Evolutionary conservation across 352 stramenopile species (phyloP).

Genomic region (Pythium vanterpoolii): DNA sequence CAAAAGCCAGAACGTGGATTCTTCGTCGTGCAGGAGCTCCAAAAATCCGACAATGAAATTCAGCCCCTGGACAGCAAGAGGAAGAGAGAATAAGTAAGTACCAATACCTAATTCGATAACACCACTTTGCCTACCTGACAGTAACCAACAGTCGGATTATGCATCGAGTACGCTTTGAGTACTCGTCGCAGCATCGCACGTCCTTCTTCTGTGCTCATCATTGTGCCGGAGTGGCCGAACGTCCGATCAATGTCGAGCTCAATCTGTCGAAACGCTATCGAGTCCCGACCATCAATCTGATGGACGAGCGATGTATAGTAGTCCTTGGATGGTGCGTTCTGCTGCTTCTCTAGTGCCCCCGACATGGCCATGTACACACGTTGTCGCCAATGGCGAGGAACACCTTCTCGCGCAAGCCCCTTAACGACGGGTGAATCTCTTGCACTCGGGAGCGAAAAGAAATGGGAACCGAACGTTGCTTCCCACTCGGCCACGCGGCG

Average conservation of each 20-base stretch:
- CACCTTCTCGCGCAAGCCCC: constrained; percentile 41
- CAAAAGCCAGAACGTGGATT: constrained; percentile 87
- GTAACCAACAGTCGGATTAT: constrained; percentile 78
- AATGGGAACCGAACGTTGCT: constrained; percentile 40
- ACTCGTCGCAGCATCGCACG: constrained; percentile 58
- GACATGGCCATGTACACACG: constrained; percentile 73
- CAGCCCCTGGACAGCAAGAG: constrained; percentile 34
- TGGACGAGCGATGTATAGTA: constrained; percentile 56
- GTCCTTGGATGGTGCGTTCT: constrained; percentile 30
- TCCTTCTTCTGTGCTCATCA: constrained; percentile 53
- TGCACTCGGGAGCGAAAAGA: constrained; percentile 19
- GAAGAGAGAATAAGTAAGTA: neutral
- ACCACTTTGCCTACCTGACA: constrained; percentile 49
- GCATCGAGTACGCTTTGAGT: constrained; percentile 76
- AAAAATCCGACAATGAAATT: constrained; percentile 91
- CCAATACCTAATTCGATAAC: neutral
- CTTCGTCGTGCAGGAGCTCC: constrained; percentile 76
- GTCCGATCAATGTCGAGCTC: constrained; percentile 86
- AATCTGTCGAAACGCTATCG: constrained; percentile 72
- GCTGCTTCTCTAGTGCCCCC: constrained; percentile 50
- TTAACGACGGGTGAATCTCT: constrained; percentile 28
- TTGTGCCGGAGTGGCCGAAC: constrained; percentile 72
- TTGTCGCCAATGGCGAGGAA: constrained; percentile 62
- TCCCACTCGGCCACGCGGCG: constrained; percentile 68
- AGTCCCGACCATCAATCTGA: constrained; percentile 42